Evolutionary conservation across 176 grass and related monocot species (phyloP).

Genomic region (Tillandsia fasciculata): DNA sequence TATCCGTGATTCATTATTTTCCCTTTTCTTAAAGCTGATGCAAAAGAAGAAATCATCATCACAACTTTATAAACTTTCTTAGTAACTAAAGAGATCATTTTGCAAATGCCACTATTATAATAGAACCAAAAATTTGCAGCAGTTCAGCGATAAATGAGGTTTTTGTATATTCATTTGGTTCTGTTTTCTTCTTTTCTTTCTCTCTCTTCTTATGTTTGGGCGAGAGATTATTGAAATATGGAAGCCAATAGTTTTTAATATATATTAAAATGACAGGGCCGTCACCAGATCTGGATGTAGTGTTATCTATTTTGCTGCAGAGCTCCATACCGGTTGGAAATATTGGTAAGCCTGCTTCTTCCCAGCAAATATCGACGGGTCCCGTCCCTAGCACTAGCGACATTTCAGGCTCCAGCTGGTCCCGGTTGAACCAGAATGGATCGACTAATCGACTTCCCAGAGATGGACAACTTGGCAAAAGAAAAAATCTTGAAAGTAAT

Average conservation of each 20-base stretch:
- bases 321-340: conserved; percentile 40
- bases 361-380: conserved; percentile 22
- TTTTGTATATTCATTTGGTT: background rate
- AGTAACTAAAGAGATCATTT: no score
- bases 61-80: no score
- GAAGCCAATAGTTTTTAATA: conserved; percentile 4
- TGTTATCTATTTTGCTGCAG: conserved; percentile 63
- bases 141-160: no score
- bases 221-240: conserved; percentile 12
- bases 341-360: conserved; percentile 34
- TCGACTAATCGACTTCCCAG: conserved; percentile 45
- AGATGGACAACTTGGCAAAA: conserved; percentile 39
- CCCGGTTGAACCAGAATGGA: conserved; percentile 68
- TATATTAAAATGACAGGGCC: conserved; percentile 34
- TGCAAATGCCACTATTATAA: no score
- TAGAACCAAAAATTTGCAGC: no score
- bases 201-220: conserved; percentile 2
- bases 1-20: conserved; percentile 11
- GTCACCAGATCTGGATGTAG: conserved; percentile 61
- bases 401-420: conserved; percentile 28
- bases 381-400: conserved; percentile 34
- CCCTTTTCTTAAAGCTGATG: background rate
- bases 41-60: no score
- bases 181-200: background rate
- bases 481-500: conserved; percentile 52